Conservation (phyloP, 2,329 filamentous ascomycete genomes). For the Sporothrix phasma region DNA sequence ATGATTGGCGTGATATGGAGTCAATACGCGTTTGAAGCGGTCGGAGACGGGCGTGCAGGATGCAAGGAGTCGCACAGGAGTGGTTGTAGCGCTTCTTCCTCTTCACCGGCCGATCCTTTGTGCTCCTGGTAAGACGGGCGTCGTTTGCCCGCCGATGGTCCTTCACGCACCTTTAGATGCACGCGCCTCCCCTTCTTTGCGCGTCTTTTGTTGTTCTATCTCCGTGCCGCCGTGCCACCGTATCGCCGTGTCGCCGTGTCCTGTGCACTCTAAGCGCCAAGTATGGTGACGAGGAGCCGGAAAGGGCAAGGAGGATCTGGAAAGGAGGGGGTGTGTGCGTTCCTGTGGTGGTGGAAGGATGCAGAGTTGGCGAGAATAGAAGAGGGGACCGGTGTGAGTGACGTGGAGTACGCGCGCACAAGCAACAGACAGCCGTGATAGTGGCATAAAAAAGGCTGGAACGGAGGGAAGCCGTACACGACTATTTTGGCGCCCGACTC, state of each 20-base stretch:
- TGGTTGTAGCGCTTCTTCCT: not conserved
- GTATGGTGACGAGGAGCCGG: not conserved
- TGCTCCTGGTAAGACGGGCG: not conserved
- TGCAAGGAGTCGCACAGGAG: too few relatives aligned
- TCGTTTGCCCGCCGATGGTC: not conserved
- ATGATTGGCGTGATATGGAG: not conserved
- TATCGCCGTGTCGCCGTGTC: not conserved
- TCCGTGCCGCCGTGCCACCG: too few relatives aligned
- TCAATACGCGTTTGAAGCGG: not conserved
- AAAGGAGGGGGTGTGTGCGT: not conserved
- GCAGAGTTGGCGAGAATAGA: not conserved
- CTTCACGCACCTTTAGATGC: not conserved
- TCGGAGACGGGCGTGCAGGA: not conserved
- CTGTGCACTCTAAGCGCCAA: slow-evolving; percentile 1
- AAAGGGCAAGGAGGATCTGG: not conserved
- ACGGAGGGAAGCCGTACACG: not conserved
- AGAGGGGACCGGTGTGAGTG: not conserved
- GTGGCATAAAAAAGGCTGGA: not conserved
- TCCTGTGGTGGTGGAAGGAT: not conserved
- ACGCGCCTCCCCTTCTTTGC: not conserved
- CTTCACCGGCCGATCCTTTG: not conserved
- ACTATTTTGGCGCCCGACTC: not conserved
- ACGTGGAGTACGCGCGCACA: not conserved
- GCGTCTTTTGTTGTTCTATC: not conserved
- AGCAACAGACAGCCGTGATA: not conserved